Conservation (phyloP, 2,329 filamentous ascomycete genomes). For the Cladosporium colombiae region DNA sequence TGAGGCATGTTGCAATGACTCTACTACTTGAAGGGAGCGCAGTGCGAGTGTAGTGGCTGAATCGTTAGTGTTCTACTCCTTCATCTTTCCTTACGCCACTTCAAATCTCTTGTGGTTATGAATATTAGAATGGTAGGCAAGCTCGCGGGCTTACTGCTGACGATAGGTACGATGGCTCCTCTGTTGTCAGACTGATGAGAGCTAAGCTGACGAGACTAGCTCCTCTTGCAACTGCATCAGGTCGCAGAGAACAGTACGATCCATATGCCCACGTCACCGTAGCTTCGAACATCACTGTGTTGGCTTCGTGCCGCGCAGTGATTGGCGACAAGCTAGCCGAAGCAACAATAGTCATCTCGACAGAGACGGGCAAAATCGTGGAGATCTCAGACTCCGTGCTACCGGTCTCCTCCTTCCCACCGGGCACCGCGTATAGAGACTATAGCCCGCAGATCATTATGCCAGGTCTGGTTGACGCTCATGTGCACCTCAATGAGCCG, state of each 20-base stretch:
- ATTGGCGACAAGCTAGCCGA: constrained; percentile 75
- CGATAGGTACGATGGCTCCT: background rate
- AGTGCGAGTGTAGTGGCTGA: too few species aligned
- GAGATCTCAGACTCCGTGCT: constrained; percentile 72
- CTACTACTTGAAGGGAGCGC: background rate
- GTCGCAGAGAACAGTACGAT: background rate
- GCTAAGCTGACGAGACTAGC: background rate
- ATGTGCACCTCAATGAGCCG: constrained; percentile 96
- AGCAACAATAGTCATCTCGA: constrained; percentile 80
- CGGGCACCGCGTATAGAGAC: constrained; percentile 73
- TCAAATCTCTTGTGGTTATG: background rate
- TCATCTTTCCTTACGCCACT: too few species aligned
- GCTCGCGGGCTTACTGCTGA: constrained; percentile 7
- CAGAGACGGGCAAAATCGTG: constrained; percentile 78
- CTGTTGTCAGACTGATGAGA: background rate
- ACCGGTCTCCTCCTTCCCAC: constrained; percentile 72
- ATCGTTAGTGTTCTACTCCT: too few species aligned
- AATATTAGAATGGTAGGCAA: background rate
- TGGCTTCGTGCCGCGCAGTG: constrained; percentile 82
- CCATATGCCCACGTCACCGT: background rate
- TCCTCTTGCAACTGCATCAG: background rate
- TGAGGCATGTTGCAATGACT: background rate
- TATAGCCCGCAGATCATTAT: constrained; percentile 82
- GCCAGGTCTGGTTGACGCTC: constrained; percentile 91
- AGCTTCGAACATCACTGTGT: constrained; percentile 58